phyloP scores from a whole-genome alignment of 1,284 basidiomycete species.

The Irpex sp. region DNA sequence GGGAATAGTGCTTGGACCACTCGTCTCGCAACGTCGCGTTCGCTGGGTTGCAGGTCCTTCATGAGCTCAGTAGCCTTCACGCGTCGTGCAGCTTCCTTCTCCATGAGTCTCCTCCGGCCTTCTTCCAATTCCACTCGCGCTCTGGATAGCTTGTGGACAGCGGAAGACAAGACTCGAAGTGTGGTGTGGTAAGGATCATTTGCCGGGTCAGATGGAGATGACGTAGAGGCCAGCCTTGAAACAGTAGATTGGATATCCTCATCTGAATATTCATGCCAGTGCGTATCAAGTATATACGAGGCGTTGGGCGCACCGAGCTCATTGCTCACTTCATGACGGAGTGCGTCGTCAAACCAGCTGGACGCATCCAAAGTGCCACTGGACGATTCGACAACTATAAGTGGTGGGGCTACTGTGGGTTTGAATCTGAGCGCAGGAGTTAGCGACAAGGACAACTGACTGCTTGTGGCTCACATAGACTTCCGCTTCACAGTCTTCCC shows the following conservation, averaged over 20 bases:
- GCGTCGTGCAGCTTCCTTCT: slow-evolving; percentile 53
- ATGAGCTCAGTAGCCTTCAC: slow-evolving; percentile 49
- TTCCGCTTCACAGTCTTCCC: slow-evolving; percentile 35
- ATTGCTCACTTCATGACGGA: slow-evolving; percentile 3
- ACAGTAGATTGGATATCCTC: slow-evolving; percentile 63
- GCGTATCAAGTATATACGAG: slow-evolving; percentile 51
- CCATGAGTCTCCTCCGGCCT: slow-evolving; percentile 42
- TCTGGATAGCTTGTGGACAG: slow-evolving; percentile 53
- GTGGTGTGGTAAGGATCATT: slow-evolving; percentile 63
- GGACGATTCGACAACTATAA: slow-evolving; percentile 56
- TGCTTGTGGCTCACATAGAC: slow-evolving; percentile 13
- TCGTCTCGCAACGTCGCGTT: slow-evolving; percentile 59
- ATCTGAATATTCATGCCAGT: slow-evolving; percentile 72
- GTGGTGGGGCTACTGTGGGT: slow-evolving; percentile 35
- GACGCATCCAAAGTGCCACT: slow-evolving; percentile 29
- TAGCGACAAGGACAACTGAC: not conserved
- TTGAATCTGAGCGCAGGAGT: not conserved
- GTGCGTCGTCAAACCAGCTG: slow-evolving; percentile 14
- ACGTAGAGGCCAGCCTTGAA: slow-evolving; percentile 37
- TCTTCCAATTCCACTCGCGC: slow-evolving; percentile 62
- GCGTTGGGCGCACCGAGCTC: slow-evolving; percentile 6
- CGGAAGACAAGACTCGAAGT: slow-evolving; percentile 65
- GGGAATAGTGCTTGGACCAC: too few relatives aligned
- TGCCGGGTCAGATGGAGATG: slow-evolving; percentile 42
- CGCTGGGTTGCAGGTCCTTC: slow-evolving; percentile 53